Evolutionary conservation across 805 yeast genomes (phyloP), one percentile per base, ranked within the genome.

Genomic region (Sungouiozyma intestinalis): DNA sequence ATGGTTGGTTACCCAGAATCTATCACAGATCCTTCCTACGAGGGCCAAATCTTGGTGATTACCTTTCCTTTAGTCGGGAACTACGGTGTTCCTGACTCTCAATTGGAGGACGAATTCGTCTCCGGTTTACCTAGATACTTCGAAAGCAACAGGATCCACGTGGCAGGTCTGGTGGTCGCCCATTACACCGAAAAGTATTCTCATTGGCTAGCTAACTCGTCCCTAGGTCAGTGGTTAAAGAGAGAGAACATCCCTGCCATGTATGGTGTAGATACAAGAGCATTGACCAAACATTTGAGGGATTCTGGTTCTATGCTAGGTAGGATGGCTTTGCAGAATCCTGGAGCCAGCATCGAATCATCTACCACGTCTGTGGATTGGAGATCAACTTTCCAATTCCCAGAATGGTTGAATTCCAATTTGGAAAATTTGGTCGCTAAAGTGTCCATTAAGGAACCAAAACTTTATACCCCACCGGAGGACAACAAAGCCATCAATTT

Each of bases 1-100:
- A 88, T 92, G 96, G 97, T 92, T 54, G 98, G 98, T 48, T 92
- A 92, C 65, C 98, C 97, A 35, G 98, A 92, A 67, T 80, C 97
- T 41, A 77, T 92, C 65, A 87, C 98, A 34, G 98, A 92, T 67
- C 98, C 98, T 47, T 92, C 97, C 36, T 92, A 92, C 67, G 88
- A 85, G 61, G 98, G 98, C 49, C 98, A 92, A 69, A 90, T 92
- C 59, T 71, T 92, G 63, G 97, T 92, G 49, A 84, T 92, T 66
- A 92, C 98, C 42, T 92, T 80, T 65, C 98, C 98, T 20, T 73
- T 92, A 55, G 95, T 92, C 40, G 98, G 98, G 63, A 92, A 92
- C 72, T 92, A 92, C 66, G 98, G 98, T 78, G 98, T 92, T 43
- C 98, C 99, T 48, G 95, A 86, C 64, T 80, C 90, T 55, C 69